These are phyloP conservation scores for Cutaneotrichosporon cavernicola DNA, from an alignment of 1,284 basidiomycete genomes.

Conservation along the genomic window DNA sequence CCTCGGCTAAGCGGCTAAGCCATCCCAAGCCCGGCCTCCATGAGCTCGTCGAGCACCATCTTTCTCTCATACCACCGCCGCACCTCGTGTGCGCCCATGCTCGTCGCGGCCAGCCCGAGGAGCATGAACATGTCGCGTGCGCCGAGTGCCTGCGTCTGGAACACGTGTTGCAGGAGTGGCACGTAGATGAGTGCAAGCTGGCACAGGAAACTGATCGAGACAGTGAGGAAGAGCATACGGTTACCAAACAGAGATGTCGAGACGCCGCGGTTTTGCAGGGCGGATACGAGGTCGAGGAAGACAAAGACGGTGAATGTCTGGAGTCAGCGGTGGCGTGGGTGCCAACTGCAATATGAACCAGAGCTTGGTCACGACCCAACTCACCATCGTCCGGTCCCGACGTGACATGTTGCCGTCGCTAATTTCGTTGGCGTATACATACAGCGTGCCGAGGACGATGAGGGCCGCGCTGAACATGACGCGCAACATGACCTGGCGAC, in stretches of 20 bases:
- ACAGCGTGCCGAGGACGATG: conserved; percentile 84
- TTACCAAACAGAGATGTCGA: conserved; percentile 76
- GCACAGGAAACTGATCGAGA: conserved; percentile 75
- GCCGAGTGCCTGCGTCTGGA: conserved; percentile 83
- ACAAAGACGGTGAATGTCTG: conserved; percentile 94
- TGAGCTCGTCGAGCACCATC: conserved; percentile 43
- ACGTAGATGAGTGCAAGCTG: conserved; percentile 87
- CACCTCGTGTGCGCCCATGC: conserved; percentile 74
- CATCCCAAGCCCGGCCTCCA: conserved; percentile 8
- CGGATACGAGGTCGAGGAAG: conserved; percentile 92
- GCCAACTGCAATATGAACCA: not conserved
- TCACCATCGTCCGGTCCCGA: conserved; percentile 90
- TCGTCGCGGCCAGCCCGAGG: conserved; percentile 66
- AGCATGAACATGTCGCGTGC: conserved; percentile 70
- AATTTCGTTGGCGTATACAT: conserved; percentile 78
- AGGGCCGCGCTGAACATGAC: conserved; percentile 87
- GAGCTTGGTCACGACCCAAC: conserved; percentile 34
- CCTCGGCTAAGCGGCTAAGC: not conserved
- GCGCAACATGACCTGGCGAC: conserved; percentile 66
- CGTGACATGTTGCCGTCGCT: conserved; percentile 76
- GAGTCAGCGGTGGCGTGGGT: not conserved
- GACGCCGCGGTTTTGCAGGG: conserved; percentile 88
- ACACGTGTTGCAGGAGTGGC: conserved; percentile 83
- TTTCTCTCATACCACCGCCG: conserved; percentile 73
- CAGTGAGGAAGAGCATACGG: conserved; percentile 82